A percentile compares a stretch with the other conserved stretches of the same genome.
These are phyloP conservation scores for Sonneratia alba DNA, from an alignment of 345 rosid genomes.

Conservation along the genomic window DNA sequence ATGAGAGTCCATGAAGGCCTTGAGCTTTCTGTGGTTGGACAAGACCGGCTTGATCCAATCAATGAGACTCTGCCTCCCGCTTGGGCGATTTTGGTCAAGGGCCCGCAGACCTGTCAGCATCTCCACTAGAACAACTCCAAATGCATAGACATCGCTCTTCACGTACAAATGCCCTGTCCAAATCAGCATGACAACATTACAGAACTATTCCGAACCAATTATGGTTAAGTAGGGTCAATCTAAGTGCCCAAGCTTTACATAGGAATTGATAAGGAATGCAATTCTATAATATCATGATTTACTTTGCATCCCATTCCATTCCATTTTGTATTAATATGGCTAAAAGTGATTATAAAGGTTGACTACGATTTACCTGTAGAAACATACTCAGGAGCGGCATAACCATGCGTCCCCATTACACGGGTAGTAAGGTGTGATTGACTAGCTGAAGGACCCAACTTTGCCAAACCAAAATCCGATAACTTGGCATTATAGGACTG, in stretches of 20 bases:
- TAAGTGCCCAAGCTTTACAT: neutral
- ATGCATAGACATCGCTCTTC: constrained; percentile 90
- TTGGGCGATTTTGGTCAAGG: constrained; percentile 72
- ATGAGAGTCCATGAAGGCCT: constrained; percentile 53
- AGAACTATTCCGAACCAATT: neutral
- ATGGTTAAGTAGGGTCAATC: neutral
- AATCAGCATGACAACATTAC: neutral
- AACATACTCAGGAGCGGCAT: constrained; percentile 97
- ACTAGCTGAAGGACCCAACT: constrained; percentile 91
- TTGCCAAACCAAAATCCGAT: constrained; percentile 95
- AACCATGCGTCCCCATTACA: constrained; percentile 91
- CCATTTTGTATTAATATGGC: no score
- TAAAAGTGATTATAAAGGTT: neutral
- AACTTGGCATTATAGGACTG: constrained; percentile 82
- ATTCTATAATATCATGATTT: no score
- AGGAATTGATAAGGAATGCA: neutral
- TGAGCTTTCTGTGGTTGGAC: constrained; percentile 55
- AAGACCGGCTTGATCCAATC: constrained; percentile 89
- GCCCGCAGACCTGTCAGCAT: constrained; percentile 77
- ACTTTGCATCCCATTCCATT: no score
- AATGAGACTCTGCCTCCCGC: constrained; percentile 47
- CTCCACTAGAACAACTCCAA: constrained; percentile 86
- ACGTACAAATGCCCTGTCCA: constrained; percentile 85
- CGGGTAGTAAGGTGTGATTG: constrained; percentile 90
- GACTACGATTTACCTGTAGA: constrained; percentile 37